Conservation (phyloP, 768 basidiomycete species). For the Tricholoma terreum region DNA sequence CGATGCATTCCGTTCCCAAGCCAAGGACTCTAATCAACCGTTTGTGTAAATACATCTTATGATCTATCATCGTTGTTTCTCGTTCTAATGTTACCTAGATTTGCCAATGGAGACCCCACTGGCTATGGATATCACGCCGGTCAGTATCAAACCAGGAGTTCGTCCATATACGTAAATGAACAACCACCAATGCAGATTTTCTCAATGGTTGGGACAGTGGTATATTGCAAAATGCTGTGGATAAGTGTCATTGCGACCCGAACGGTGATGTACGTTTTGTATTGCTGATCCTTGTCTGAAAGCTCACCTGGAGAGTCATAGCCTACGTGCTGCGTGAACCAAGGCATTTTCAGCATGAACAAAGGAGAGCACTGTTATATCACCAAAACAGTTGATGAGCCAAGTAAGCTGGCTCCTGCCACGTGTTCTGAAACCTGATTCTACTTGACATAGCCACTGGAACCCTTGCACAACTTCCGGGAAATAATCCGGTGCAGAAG, state of each 20-base stretch:
- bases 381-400: conserved; percentile 46
- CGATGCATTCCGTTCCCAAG: conserved; percentile 34
- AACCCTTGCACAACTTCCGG: conserved; percentile 44
- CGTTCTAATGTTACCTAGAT: conserved; percentile 23
- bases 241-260: conserved; percentile 46
- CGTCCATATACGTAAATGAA: background rate
- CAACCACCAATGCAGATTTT: conserved; percentile 36
- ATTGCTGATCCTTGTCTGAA: background rate
- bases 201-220: conserved; percentile 60
- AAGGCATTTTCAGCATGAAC: conserved; percentile 43
- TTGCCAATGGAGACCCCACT: conserved; percentile 56
- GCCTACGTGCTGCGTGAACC: conserved; percentile 43
- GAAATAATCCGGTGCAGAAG: conserved; percentile 50
- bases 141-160: conserved; percentile 18
- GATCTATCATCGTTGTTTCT: background rate
- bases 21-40: conserved; percentile 47
- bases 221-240: conserved; percentile 52
- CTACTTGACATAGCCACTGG: conserved; percentile 37
- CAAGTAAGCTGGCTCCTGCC: conserved; percentile 29
- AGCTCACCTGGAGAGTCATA: conserved; percentile 13
- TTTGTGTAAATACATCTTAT: conserved; percentile 41
- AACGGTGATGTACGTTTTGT: conserved; percentile 38
- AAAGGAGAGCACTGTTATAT: conserved; percentile 41
- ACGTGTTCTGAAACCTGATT: conserved; percentile 2
- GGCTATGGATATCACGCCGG: conserved; percentile 62